These are phyloP conservation scores for Candida suzukii DNA, from an alignment of 805 yeast genomes.

Conservation along the genomic window DNA sequence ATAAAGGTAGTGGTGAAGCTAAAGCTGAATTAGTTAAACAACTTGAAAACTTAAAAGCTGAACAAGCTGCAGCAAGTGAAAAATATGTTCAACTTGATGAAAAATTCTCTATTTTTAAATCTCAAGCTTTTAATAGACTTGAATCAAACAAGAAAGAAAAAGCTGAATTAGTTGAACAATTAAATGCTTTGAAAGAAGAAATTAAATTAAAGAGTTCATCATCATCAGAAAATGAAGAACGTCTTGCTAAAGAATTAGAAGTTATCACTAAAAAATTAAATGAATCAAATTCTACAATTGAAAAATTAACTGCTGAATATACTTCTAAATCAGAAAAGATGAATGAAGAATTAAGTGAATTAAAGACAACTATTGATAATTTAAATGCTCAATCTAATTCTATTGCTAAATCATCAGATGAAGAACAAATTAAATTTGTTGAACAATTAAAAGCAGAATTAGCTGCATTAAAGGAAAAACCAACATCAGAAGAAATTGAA, in stretches of 20 bases:
- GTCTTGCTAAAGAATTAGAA: conserved; percentile 7
- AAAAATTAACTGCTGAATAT: conserved; percentile 6
- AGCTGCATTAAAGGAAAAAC: conserved; percentile 12
- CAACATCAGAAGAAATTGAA: conserved; percentile 12
- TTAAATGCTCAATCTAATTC: conserved; percentile 4
- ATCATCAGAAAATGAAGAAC: neutral
- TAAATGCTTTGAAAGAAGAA: neutral
- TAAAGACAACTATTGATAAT: conserved; percentile 10
- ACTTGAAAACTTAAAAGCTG: neutral
- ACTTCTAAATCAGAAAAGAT: conserved; percentile 8
- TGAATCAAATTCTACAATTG: neutral
- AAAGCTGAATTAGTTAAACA: conserved; percentile 2
- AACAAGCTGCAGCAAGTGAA: conserved; percentile 1
- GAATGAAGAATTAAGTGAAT: conserved; percentile 9
- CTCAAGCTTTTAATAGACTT: conserved; percentile 24
- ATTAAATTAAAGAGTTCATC: neutral
- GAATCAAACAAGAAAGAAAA: conserved; percentile 14
- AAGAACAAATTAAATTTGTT: neutral
- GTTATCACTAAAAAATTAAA: conserved; percentile 9
- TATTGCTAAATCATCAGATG: neutral
- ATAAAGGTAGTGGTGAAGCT: conserved; percentile 3
- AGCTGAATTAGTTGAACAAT: conserved; percentile 2
- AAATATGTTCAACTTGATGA: conserved; percentile 8
- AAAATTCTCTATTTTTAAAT: conserved; percentile 22
- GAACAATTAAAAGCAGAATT: conserved; percentile 14